Evolutionary conservation across 139 green algal species (phyloP).

Genomic region (Pycnococcus provasolii): DNA sequence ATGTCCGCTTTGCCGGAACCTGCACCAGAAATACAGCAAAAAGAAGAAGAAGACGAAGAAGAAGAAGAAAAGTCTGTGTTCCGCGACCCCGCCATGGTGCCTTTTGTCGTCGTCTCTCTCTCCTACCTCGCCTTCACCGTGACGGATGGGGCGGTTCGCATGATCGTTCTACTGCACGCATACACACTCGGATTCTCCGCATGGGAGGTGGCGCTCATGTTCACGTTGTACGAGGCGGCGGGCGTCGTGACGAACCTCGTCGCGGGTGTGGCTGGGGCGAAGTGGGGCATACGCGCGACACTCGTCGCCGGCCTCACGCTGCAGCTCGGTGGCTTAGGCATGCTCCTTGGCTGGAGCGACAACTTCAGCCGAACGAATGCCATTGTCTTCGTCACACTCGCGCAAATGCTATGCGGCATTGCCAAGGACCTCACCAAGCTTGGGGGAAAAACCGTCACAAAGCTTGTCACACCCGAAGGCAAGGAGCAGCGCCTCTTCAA

Average conservation of each 20-base stretch:
- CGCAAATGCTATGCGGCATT: constrained; percentile 63
- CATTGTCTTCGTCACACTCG: constrained; percentile 58
- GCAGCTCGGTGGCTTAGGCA: constrained; percentile 54
- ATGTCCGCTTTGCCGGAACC: too few relatives aligned
- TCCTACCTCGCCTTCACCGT: constrained; percentile 72
- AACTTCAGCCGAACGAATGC: constrained; percentile 33
- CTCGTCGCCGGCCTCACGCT: constrained; percentile 49
- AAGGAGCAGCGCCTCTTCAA: constrained; percentile 60
- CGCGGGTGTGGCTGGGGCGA: constrained; percentile 53
- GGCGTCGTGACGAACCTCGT: constrained; percentile 68
- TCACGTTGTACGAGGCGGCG: constrained; percentile 65
- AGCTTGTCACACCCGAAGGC: constrained; percentile 72
- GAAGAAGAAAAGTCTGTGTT: too few relatives aligned
- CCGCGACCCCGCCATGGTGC: constrained; percentile 6
- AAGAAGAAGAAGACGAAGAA: too few relatives aligned
- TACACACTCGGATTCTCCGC: constrained; percentile 58
- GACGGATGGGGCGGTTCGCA: constrained; percentile 64
- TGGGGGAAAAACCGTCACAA: constrained; percentile 71
- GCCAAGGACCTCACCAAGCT: constrained; percentile 84
- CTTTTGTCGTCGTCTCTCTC: constrained; percentile 65
- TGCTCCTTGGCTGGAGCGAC: constrained; percentile 64
- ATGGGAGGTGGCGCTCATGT: constrained; percentile 59
- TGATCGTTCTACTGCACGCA: constrained; percentile 77
- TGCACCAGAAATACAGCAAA: too few relatives aligned
- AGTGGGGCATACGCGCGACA: constrained; percentile 70